Evolutionary conservation across 352 stramenopile genomes (phyloP), one percentile per base, ranked within the genome.

Genomic region (Pseudoperonospora humuli): DNA sequence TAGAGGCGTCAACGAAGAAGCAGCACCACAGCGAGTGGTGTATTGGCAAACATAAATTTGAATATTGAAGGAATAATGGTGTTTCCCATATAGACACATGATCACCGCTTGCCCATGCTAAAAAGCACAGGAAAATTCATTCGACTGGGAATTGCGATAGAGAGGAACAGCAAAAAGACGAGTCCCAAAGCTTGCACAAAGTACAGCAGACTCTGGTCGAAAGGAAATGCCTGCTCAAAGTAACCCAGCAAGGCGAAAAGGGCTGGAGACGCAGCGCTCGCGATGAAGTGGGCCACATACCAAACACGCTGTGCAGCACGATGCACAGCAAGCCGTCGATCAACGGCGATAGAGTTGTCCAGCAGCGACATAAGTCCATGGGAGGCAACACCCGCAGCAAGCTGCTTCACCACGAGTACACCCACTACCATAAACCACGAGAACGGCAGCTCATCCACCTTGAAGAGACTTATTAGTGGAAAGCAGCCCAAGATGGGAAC

Each of bases 121-220:
- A 90, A 86, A 7, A 90, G 59, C 60, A 85, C 64, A 3, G 78
- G 78, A 31, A 90, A 90, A 37, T 90, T 90, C 64, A 90, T 69
- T 28, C 78, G 70, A 26, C 69, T 86, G 2, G 78, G 78, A 39
- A 90, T 86, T 19, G 79, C 56, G 24, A 84, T 77, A 7, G 78
- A 85, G 45, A 90, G 86, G 25, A 87, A 55, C 3, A 90, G 67
- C 24, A 90, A 50, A 43, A 86, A 85, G 10, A 70, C 52, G 21
- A 90, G 54, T 0, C 73, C 75, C 19, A 86, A 54, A 14, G 69
- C 65, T 51, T 84, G 69, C 8, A 87, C 60, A 24, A 87, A 86
- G 58, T 85, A 90, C 5, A 90, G 53, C 33, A 87, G 51, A 50
- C 74, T 90, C 52, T 84, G 74, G 51, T 90, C 75, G 25, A 87